These are phyloP conservation scores for Fusarium tuaranense DNA, from an alignment of 2,329 filamentous ascomycete species.

Conservation along the genomic window DNA sequence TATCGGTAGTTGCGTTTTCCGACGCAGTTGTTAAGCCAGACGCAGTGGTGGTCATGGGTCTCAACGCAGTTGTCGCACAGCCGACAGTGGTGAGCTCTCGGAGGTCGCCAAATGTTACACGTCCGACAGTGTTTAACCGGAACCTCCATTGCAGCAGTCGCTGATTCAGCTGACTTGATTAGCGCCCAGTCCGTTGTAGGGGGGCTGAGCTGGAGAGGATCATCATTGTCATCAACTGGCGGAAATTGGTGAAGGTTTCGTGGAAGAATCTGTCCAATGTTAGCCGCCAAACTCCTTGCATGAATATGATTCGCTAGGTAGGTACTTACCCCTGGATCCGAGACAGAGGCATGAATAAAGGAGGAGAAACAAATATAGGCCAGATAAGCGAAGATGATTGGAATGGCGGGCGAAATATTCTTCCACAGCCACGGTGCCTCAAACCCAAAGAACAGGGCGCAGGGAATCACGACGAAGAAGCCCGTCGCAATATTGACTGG, in stretches of 20 bases:
- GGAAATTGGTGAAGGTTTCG: constrained; percentile 92
- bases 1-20: constrained; percentile 97
- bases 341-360: constrained; percentile 90
- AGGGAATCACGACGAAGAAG: constrained; percentile 81
- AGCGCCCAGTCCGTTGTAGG: constrained; percentile 94
- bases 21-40: constrained; percentile 99
- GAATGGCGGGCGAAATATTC: constrained; percentile 87
- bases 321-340: constrained; percentile 89
- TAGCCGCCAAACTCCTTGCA: constrained; percentile 6
- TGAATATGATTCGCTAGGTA: background rate
- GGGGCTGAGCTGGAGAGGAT: constrained; percentile 84
- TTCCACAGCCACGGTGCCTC: constrained; percentile 89
- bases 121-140: constrained; percentile 98
- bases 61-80: constrained; percentile 98
- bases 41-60: constrained; percentile 97
- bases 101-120: constrained; percentile 97
- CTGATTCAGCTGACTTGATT: constrained; percentile 81
- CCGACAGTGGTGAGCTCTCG: constrained; percentile 94
- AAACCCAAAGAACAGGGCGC: constrained; percentile 84
- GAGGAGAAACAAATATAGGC: constrained; percentile 92
- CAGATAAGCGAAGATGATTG: constrained; percentile 91
- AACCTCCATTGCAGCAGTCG: constrained; percentile 93
- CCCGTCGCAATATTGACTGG: constrained; percentile 93
- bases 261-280: constrained; percentile 79
- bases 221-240: constrained; percentile 78